A percentile compares a stretch with the other conserved stretches of the same genome.
Evolutionary conservation across 1,284 basidiomycete species (phyloP).

Genomic region (Gomphus bonarii): DNA sequence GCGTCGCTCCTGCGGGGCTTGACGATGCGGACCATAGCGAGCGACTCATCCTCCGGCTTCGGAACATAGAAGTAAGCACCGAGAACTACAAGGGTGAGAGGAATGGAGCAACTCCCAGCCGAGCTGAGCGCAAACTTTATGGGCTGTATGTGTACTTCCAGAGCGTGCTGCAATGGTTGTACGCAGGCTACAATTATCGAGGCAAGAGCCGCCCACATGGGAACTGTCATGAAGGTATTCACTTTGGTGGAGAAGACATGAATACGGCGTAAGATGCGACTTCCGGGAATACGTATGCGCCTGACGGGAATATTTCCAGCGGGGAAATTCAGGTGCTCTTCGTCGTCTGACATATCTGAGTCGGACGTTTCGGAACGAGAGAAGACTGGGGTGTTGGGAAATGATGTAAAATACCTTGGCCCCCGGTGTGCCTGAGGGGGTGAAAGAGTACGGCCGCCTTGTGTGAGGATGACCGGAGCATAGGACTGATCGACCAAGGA

Average conservation of each 20-base stretch:
- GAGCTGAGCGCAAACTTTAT: slow-evolving; percentile 63
- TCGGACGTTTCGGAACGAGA: slow-evolving; percentile 23
- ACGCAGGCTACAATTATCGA: slow-evolving; percentile 78
- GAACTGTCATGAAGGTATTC: slow-evolving; percentile 80
- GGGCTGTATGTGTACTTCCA: slow-evolving; percentile 54
- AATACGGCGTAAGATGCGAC: slow-evolving; percentile 10
- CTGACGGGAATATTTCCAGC: slow-evolving; percentile 14
- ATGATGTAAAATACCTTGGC: slow-evolving; percentile 43
- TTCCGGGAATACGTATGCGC: slow-evolving; percentile 22
- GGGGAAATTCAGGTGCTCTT: slow-evolving; percentile 20
- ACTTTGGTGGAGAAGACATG: slow-evolving; percentile 29
- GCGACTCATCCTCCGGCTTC: not conserved
- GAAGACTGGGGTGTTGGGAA: slow-evolving; percentile 49
- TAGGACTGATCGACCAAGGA: not conserved
- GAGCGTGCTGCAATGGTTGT: slow-evolving; percentile 59
- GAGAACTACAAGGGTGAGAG: slow-evolving; percentile 83
- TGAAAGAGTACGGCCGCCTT: slow-evolving; percentile 2
- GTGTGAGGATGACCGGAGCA: not conserved
- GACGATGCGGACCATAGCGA: not conserved
- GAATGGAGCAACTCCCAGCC: slow-evolving; percentile 79
- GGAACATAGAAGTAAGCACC: slow-evolving; percentile 80
- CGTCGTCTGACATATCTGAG: slow-evolving; percentile 21
- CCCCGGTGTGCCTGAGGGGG: slow-evolving; percentile 12
- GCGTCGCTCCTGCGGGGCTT: slow-evolving; percentile 6
- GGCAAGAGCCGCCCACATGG: slow-evolving; percentile 70